Conservation (phyloP, 257 asterid species). For the Solanum bulbocastanum region DNA sequence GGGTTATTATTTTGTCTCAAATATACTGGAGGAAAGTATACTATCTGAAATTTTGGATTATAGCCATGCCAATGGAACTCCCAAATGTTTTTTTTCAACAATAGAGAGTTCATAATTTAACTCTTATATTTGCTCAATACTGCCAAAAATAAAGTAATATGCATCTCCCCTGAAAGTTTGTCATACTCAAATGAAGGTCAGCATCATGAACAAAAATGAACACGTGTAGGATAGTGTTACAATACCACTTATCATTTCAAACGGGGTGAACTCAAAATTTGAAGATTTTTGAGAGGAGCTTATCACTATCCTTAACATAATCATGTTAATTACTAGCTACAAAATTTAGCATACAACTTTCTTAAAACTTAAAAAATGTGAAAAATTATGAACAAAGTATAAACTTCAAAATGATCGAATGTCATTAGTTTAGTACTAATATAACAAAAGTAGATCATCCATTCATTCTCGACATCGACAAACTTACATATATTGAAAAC, state of each 20-base stretch:
- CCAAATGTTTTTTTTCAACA: background rate
- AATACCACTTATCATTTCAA: no score
- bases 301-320: background rate
- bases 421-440: background rate
- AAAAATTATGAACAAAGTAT: background rate
- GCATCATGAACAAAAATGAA: background rate
- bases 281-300: background rate
- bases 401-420: background rate
- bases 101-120: background rate
- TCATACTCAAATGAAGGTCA: background rate
- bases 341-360: background rate
- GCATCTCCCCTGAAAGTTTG: background rate
- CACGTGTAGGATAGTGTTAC: background rate
- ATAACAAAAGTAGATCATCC: background rate
- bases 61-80: background rate
- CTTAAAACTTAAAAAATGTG: no score
- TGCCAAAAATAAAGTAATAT: background rate
- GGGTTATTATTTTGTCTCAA: background rate
- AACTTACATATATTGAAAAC: no score
- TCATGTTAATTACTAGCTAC: background rate
- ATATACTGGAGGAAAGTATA: background rate
- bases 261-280: background rate
- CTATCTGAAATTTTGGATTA: background rate
- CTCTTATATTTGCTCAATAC: background rate
- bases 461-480: background rate